These are phyloP conservation scores for Tremellales sp. DNA, from an alignment of 1,284 basidiomycete species.

Conservation along the genomic window DNA sequence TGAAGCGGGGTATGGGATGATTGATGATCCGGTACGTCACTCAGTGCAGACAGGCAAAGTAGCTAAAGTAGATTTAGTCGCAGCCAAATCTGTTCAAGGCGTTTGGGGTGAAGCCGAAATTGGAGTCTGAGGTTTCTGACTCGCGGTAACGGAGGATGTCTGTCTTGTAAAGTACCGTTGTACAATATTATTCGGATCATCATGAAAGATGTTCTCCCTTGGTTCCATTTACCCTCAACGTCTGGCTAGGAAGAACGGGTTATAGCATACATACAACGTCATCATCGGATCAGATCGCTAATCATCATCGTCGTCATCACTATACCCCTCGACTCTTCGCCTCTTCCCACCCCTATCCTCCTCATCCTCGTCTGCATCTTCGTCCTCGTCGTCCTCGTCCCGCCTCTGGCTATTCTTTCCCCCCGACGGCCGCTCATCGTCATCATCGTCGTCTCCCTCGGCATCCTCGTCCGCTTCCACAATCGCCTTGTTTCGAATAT, in stretches of 20 bases:
- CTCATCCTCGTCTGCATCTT: constrained; percentile 25
- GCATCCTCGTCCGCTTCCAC: constrained; percentile 16
- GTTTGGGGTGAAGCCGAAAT: constrained; percentile 32
- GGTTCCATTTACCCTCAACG: too few species aligned
- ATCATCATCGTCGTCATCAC: constrained; percentile 21
- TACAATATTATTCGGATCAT: too few species aligned
- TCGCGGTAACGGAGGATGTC: too few species aligned
- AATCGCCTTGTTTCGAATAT: constrained; percentile 6
- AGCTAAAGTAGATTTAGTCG: constrained; percentile 16
- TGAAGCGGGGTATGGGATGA: constrained; percentile 43
- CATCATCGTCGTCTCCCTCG: constrained; percentile 12
- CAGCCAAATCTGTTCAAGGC: constrained; percentile 35
- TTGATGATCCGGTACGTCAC: constrained; percentile 41
- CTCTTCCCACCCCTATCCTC: constrained; percentile 7
- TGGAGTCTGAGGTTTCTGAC: constrained; percentile 8
- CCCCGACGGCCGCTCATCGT: constrained; percentile 14
- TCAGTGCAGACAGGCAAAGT: neutral
- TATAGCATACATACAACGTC: neutral
- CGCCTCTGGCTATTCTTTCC: constrained; percentile 19
- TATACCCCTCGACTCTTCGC: constrained; percentile 3
- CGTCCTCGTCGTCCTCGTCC: constrained; percentile 18
- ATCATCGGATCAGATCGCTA: constrained; percentile 1
- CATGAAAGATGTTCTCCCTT: too few species aligned
- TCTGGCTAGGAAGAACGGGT: too few species aligned
- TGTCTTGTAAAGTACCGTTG: too few species aligned